Percentiles rank a stretch among this genome's conserved stretches.
Evolutionary conservation across 129 eudicot genomes (phyloP).

Genomic region (Dittrichia graveolens): DNA sequence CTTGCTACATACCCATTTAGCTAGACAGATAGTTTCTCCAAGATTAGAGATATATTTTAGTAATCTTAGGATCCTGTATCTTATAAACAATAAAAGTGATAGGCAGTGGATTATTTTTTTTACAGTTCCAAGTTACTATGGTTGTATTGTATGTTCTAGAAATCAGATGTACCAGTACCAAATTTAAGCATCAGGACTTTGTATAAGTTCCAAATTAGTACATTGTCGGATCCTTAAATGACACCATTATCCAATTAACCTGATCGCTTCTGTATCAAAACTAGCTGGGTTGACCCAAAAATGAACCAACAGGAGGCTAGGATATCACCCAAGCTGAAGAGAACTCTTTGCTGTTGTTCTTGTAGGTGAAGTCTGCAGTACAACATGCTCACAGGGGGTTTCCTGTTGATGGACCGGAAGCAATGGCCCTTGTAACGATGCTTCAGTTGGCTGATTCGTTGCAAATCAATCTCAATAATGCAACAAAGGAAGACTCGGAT

Average conservation of each 20-base stretch:
- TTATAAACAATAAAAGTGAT: neutral
- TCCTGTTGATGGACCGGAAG: constrained; percentile 69
- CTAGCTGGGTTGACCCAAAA: neutral
- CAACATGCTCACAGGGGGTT: constrained; percentile 60
- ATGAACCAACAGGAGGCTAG: neutral
- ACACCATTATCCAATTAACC: neutral
- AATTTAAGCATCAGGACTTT: neutral
- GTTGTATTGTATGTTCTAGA: neutral
- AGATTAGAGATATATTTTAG: too few relatives aligned
- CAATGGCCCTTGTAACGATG: constrained; percentile 58
- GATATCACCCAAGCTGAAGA: neutral
- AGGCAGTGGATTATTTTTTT: neutral
- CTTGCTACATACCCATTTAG: too few relatives aligned
- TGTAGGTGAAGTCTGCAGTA: constrained; percentile 72
- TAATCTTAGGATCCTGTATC: neutral
- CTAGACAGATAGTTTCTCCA: too few relatives aligned
- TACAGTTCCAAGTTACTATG: neutral
- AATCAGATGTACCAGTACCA: neutral
- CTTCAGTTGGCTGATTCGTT: constrained; percentile 63
- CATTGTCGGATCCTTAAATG: neutral
- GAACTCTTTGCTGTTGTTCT: neutral
- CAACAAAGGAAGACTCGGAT: constrained; percentile 69
- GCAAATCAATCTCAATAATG: constrained; percentile 67
- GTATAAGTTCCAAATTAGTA: neutral
- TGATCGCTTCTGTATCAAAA: neutral